Percentiles rank a stretch among this genome's conserved stretches.
phyloP scores from a whole-genome alignment of 2,329 filamentous ascomycete genomes.

The Talaromyces albobiverticillius region DNA sequence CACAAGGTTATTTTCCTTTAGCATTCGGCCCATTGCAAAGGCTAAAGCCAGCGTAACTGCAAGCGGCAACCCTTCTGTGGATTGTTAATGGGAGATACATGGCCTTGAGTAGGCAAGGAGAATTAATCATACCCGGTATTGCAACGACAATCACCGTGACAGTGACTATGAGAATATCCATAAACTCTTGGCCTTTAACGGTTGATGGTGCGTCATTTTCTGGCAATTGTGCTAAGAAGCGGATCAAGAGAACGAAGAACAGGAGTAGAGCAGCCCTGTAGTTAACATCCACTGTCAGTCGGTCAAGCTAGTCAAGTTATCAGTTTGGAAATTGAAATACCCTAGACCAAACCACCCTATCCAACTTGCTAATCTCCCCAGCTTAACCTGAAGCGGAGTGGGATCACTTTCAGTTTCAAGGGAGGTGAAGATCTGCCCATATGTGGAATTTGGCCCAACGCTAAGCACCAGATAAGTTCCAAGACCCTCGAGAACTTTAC shows the following conservation, averaged over 20 bases:
- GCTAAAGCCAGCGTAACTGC: constrained; percentile 75
- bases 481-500: constrained; percentile 73
- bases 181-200: constrained; percentile 73
- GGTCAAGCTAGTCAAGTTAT: too few species aligned
- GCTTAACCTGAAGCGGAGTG: constrained; percentile 72
- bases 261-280: constrained; percentile 73
- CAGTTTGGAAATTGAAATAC: too few species aligned
- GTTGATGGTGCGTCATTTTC: constrained; percentile 56
- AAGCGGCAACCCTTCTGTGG: constrained; percentile 71
- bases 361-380: too few species aligned
- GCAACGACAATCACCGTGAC: constrained; percentile 78
- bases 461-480: constrained; percentile 73
- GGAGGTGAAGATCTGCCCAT: constrained; percentile 72
- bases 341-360: too few species aligned
- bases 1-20: constrained; percentile 74
- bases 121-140: too few species aligned
- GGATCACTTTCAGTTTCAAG: constrained; percentile 71
- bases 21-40: constrained; percentile 74
- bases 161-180: constrained; percentile 74
- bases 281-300: too few species aligned
- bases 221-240: constrained; percentile 70
- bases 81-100: too few species aligned
- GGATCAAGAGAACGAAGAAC: constrained; percentile 82
- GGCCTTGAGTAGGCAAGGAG: too few species aligned
- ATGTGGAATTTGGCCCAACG: constrained; percentile 69